Conservation (phyloP, 495 filamentous ascomycete species). For the Trichocladium uniseriatum region DNA sequence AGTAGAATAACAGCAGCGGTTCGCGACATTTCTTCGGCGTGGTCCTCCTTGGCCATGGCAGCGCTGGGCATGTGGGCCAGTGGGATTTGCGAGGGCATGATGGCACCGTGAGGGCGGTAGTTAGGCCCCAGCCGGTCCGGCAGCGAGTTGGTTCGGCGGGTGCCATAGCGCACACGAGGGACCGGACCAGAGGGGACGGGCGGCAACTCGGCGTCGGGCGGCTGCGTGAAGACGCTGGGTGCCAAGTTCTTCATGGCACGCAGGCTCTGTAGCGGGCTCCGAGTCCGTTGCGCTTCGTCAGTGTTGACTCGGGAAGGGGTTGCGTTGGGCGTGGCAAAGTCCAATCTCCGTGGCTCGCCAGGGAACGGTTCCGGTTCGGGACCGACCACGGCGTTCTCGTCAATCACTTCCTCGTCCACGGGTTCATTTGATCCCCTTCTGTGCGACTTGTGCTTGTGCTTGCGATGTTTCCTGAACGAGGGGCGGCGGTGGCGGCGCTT, state of each 20-base stretch:
- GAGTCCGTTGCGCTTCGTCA: conserved; percentile 23
- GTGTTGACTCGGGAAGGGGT: conserved; percentile 19
- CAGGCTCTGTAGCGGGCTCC: conserved; percentile 33
- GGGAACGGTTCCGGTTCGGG: conserved; percentile 3
- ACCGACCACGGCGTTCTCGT: conserved; percentile 20
- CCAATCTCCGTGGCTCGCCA: conserved; percentile 36
- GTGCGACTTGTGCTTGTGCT: conserved; percentile 21
- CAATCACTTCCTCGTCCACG: conserved; percentile 23
- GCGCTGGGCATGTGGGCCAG: conserved; percentile 22
- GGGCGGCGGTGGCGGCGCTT: conserved; percentile 25
- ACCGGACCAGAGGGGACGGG: conserved; percentile 33
- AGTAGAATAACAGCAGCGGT: conserved; percentile 62
- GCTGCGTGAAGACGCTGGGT: conserved; percentile 36
- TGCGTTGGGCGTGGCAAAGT: conserved; percentile 31
- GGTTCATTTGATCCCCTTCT: conserved; percentile 18
- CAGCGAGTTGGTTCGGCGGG: conserved; percentile 71
- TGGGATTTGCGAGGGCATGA: conserved; percentile 35
- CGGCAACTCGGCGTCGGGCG: conserved; percentile 16
- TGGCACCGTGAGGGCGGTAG: conserved; percentile 31
- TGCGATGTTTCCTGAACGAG: conserved; percentile 28
- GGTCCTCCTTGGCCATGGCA: conserved; percentile 28
- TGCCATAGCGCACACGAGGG: conserved; percentile 46
- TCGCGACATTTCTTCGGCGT: conserved; percentile 49
- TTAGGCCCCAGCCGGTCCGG: conserved; percentile 58
- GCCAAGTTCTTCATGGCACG: conserved; percentile 36